A percentile compares a stretch with the other conserved stretches of the same genome.
These are phyloP conservation scores for Rhizophagus sp. DNA, from an alignment of 192 early-diverging fungal species.

Conservation along the genomic window DNA sequence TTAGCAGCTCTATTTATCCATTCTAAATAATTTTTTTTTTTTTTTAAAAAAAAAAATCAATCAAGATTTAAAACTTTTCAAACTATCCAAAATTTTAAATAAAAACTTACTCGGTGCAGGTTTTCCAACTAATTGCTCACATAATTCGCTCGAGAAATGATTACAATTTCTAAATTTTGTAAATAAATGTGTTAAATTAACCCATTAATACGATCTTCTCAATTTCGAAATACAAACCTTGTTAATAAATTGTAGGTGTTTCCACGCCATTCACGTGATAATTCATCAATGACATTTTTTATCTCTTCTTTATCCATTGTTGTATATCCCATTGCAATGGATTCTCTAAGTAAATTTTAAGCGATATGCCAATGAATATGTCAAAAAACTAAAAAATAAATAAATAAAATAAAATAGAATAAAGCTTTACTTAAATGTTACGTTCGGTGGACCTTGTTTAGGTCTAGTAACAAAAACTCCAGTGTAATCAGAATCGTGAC, in stretches of 20 bases:
- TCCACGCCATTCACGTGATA: conserved; percentile 21
- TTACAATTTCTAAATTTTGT: conserved; percentile 28
- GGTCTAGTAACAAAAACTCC: conserved; percentile 46
- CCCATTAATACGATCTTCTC: background rate
- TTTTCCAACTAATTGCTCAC: conserved; percentile 20
- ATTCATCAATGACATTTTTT: conserved; percentile 10
- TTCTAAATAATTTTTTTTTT: conserved; percentile 18
- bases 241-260: conserved; percentile 26
- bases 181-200: background rate
- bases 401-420: no score
- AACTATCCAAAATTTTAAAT: background rate
- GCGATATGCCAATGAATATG: background rate
- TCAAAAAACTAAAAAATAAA: no score
- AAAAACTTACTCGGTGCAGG: conserved; percentile 22
- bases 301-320: conserved; percentile 23
- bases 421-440: conserved; percentile 36
- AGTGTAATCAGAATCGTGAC: conserved; percentile 45
- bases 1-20: conserved; percentile 52
- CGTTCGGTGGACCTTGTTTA: conserved; percentile 40
- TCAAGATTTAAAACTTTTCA: background rate
- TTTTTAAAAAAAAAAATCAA: background rate
- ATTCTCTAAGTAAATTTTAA: conserved; percentile 15
- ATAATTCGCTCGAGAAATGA: conserved; percentile 25
- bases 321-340: conserved; percentile 19
- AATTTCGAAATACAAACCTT: conserved; percentile 10